phyloP scores from a whole-genome alignment of 805 yeast genomes.

The Kuraishia floccosa region DNA sequence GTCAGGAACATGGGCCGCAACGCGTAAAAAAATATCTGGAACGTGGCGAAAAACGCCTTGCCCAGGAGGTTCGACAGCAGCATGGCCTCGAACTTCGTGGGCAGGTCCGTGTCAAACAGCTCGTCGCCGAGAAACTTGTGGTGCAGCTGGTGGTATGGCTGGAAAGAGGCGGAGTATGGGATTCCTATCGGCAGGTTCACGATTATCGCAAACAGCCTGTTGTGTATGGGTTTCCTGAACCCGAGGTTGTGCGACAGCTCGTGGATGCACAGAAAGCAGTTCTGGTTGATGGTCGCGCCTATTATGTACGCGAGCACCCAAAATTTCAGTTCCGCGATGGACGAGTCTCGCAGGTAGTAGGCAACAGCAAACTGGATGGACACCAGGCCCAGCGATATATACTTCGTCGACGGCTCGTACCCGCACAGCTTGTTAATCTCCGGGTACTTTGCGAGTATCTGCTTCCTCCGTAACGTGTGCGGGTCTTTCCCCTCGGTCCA shows the following conservation, averaged over 20 bases:
- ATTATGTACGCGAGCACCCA: constrained; percentile 57
- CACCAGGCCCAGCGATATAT: constrained; percentile 57
- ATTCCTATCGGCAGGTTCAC: constrained; percentile 82
- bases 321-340: constrained; percentile 41
- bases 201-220: constrained; percentile 66
- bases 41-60: constrained; percentile 83
- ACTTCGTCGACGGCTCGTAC: constrained; percentile 78
- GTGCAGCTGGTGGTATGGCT: constrained; percentile 85
- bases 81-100: constrained; percentile 68
- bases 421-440: constrained; percentile 74
- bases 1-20: constrained; percentile 83
- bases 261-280: constrained; percentile 78
- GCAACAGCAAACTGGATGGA: constrained; percentile 58
- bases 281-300: constrained; percentile 84
- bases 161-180: constrained; percentile 81
- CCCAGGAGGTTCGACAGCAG: constrained; percentile 70
- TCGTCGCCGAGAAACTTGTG: constrained; percentile 87
- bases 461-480: constrained; percentile 63
- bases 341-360: constrained; percentile 42
- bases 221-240: constrained; percentile 67
- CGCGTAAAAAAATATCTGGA: constrained; percentile 83
- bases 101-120: constrained; percentile 76
- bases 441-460: constrained; percentile 66
- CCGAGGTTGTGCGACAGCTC: constrained; percentile 80
- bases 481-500: constrained; percentile 83